Base-by-base conservation (phyloP, 345 rosid species). In the Euphorbia tirucalli region DNA sequence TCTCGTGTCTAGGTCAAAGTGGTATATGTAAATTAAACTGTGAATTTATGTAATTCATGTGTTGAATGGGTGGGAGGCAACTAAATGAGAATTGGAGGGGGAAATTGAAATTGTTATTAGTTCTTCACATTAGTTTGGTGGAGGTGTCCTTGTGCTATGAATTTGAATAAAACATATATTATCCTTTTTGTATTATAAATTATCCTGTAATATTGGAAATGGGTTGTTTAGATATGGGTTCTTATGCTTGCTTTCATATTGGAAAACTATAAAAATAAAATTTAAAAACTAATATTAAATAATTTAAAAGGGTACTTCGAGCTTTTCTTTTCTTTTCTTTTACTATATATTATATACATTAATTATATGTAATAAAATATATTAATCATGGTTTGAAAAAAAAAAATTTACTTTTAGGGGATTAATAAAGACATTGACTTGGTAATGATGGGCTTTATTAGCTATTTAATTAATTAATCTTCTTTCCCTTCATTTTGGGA, bases 171-270 rank as follows among this genome's bases (percentile, higher is more conserved):
- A 66, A 71, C 68, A 72, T 62, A 72, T 62, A 43, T 67, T 74
- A 72, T 78, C 77, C 46, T 56, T 41, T 27, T 52, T 43, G 58
- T 49, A 63, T 30, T 79, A 77, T 77, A 62, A 73, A 77, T 70
- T 78, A 76, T 83, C 87, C 77, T 72, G 24, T 66, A 63, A 70
- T n/a, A 52, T 54, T 77, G n/a, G n/a, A n/a, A n/a, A n/a, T n/a
- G n/a, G 61, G 71, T 66, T 76, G 75, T 77, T 77, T 66, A 3
- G 82, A 52, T 46, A 54, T 61, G 73, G 75, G 50, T 74, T 75
- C 30, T 56, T 41, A n/a, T 72, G 50, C 60, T 54, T 73, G 65
- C 39, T 43, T 57, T 56, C 58, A 30, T 82, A 58, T 80, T 70
- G 84, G 75, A 80, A 82, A 80, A 76, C 79, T 41, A 56, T 61